Conservation (phyloP, 306 rosid genomes). For the Gastrolobium villosum region DNA sequence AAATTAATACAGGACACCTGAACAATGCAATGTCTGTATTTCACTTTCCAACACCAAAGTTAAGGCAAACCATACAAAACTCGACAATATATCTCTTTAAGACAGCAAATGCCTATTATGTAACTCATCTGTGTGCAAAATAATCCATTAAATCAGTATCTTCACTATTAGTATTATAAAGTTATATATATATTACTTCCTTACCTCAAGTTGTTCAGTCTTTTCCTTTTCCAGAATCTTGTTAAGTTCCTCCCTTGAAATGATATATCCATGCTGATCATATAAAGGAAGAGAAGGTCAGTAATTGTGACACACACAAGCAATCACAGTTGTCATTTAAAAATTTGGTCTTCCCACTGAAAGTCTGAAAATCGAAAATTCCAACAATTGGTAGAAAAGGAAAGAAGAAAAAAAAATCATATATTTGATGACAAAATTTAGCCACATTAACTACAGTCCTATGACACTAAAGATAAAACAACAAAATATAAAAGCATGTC, state of each 20-base stretch:
- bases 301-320: constrained; percentile 31
- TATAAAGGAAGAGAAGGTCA: constrained; percentile 48
- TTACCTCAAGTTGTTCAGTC: constrained; percentile 83
- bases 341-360: constrained; percentile 7
- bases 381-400: constrained; percentile 18
- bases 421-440: constrained; percentile 34
- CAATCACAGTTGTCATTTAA: constrained; percentile 27
- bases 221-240: constrained; percentile 72
- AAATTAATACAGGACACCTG: constrained; percentile 5
- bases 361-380: constrained; percentile 20
- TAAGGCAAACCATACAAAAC: constrained; percentile 5
- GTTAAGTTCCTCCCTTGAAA: constrained; percentile 89
- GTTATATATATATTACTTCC: constrained; percentile 31
- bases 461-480: constrained; percentile 6
- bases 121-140: constrained; percentile 22
- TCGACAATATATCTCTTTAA: constrained; percentile 26
- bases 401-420: background rate
- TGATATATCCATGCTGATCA: constrained; percentile 86
- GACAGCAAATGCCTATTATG: constrained; percentile 21
- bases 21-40: background rate
- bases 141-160: constrained; percentile 25
- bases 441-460: constrained; percentile 14
- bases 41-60: constrained; percentile 34
- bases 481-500: constrained; percentile 24
- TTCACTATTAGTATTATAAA: constrained; percentile 15